Evolutionary conservation across 257 asterid genomes (phyloP).

Genomic region (Scutellaria galericulata): DNA sequence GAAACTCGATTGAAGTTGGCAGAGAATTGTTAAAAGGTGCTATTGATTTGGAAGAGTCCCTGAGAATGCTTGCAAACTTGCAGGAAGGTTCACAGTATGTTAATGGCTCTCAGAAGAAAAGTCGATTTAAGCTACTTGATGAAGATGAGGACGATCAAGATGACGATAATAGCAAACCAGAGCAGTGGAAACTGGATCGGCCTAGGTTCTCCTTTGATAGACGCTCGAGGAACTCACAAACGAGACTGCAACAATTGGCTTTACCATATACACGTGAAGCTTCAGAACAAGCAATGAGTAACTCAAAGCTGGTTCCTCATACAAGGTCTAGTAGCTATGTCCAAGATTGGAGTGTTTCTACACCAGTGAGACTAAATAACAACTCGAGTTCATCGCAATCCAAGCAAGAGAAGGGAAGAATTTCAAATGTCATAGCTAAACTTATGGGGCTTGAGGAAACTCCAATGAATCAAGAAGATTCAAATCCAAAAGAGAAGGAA

Average conservation of each 20-base stretch:
- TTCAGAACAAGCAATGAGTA: conserved; percentile 38
- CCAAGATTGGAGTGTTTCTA: conserved; percentile 45
- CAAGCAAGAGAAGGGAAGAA: conserved; percentile 62
- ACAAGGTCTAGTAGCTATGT: conserved; percentile 58
- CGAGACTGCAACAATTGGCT: conserved; percentile 47
- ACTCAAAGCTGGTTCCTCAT: conserved; percentile 47
- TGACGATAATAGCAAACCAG: conserved; percentile 38
- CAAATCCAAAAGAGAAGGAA: conserved; percentile 32
- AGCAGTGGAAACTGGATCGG: conserved; percentile 59
- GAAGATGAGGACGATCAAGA: conserved; percentile 69
- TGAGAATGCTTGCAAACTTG: conserved; percentile 70
- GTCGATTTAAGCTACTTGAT: conserved; percentile 62
- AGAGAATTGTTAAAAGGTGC: conserved; percentile 82
- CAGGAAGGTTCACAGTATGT: conserved; percentile 63
- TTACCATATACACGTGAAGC: conserved; percentile 48
- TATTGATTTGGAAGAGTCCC: conserved; percentile 78
- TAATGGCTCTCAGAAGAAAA: conserved; percentile 46
- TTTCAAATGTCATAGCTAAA: conserved; percentile 86
- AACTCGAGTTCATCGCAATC: conserved; percentile 41
- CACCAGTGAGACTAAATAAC: conserved; percentile 38
- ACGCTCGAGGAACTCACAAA: conserved; percentile 23
- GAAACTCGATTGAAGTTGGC: conserved; percentile 74
- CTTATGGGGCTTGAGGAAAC: conserved; percentile 94
- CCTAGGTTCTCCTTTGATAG: conserved; percentile 89
- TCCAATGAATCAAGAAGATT: conserved; percentile 48